phyloP scores from a whole-genome alignment of 495 filamentous ascomycete species.

The Umbilicaria muhlenbergii region DNA sequence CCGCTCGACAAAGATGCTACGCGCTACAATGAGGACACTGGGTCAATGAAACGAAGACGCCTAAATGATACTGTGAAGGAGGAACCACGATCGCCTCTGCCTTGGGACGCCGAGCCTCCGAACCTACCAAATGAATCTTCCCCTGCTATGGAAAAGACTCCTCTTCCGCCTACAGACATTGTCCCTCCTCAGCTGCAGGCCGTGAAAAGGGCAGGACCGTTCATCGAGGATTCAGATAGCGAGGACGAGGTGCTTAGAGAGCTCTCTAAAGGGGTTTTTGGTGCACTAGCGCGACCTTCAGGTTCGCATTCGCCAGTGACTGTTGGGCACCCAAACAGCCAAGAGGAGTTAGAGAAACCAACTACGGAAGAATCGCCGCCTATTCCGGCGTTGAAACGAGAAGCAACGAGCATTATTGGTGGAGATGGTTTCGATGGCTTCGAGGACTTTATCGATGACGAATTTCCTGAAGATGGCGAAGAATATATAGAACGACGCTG shows the following conservation, averaged over 20 bases:
- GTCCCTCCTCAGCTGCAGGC: background rate
- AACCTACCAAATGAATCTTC: conserved; percentile 2
- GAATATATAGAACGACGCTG: conserved; percentile 43
- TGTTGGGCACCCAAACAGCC: conserved; percentile 1
- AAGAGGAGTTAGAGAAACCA: background rate
- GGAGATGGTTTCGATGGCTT: conserved; percentile 51
- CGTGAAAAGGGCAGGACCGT: conserved; percentile 29
- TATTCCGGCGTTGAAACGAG: conserved; percentile 35
- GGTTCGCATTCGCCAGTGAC: conserved; percentile 1
- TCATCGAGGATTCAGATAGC: conserved; percentile 53
- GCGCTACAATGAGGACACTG: conserved; percentile 36
- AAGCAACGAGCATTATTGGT: conserved; percentile 38
- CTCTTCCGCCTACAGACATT: conserved; percentile 1
- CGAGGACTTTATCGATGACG: conserved; percentile 34
- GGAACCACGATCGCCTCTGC: background rate
- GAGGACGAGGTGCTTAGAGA: conserved; percentile 32
- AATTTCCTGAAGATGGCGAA: conserved; percentile 37
- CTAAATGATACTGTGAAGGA: conserved; percentile 15
- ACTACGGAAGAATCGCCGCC: conserved; percentile 1
- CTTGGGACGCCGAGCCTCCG: background rate
- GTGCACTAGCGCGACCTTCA: conserved; percentile 1
- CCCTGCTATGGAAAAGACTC: background rate
- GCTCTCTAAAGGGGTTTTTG: conserved; percentile 12
- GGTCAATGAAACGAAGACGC: conserved; percentile 26
- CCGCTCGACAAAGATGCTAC: no score